Evolutionary conservation across 106 monocot species (phyloP), one percentile per base, ranked within the genome.

Genomic region (Agapanthus africanus): DNA sequence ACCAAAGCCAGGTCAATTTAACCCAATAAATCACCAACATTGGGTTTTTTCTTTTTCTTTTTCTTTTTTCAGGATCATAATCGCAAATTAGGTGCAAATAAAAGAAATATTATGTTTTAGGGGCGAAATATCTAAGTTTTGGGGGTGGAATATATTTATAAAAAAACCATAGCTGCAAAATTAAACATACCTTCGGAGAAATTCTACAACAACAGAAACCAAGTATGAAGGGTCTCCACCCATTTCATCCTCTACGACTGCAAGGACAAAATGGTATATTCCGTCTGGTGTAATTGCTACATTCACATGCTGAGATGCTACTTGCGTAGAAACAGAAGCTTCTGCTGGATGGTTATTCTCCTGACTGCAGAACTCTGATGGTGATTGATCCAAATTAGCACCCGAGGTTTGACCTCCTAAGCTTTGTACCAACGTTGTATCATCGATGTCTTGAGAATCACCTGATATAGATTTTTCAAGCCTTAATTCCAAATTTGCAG

Each of bases 191-290:
- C 97, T 92, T 59, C 79, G 70, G 2, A 97, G 63, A 68, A 82
- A 97, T 76, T 92, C 97, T 25, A 97, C 47, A 36, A 89, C 77
- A 70, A 87, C 69, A 68, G 97, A 72, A 73, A 92, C 67, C 47
- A 97, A 78, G 69, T 82, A 97, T 60, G 87, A 65, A 70, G 92
- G 91, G 46, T 97, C 97, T 64, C 79, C 89, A 40, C 71, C 71
- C 86, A 97, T 89, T 79, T 87, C 92, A 71, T 97, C 97, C 70
- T 92, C 92, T 54, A 97, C 78, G 15, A 70, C 33, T 21, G 83
- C 68, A 81, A 97, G 84, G 26, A 97, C 92, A 73, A 73, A 54
- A 54, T 79, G 59, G 73, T 77, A 89, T 74, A 97, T 80, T 72
- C 92, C 97, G 71, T 82, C 80, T 6, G 87, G 97, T 52, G 97